Conservation (phyloP, 2,329 filamentous ascomycete species). For the Decorospora gaudefroyi region DNA sequence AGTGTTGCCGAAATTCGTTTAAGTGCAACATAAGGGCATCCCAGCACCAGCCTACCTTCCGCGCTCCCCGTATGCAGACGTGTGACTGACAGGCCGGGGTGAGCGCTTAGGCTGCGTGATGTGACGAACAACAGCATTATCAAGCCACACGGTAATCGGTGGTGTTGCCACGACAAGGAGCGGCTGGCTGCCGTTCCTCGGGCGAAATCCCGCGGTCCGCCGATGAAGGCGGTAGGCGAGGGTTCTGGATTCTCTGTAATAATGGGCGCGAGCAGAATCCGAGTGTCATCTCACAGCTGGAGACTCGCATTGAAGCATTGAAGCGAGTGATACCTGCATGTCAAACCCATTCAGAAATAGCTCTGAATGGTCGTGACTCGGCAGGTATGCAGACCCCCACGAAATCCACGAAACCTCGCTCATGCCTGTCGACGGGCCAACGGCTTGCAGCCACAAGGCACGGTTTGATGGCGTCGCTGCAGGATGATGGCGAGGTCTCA, state of each 20-base stretch:
- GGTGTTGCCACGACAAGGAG: conserved; percentile 6
- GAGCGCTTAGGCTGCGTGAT: conserved; percentile 4
- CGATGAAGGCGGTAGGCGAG: conserved; percentile 4
- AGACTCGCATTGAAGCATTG: conserved; percentile 1
- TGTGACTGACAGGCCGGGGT: conserved; percentile 10
- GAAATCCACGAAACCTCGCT: background rate
- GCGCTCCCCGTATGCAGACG: conserved; percentile 5
- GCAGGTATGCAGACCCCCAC: too few species aligned
- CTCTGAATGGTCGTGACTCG: background rate
- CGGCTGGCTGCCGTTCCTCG: conserved; percentile 10
- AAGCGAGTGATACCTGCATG: conserved; percentile 6
- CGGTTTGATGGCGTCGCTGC: too few species aligned
- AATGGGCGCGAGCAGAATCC: background rate
- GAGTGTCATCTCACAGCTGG: background rate
- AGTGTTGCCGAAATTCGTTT: conserved; percentile 2
- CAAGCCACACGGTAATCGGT: conserved; percentile 3
- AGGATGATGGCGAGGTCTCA: too few species aligned
- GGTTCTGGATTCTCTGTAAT: background rate
- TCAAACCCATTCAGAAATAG: conserved; percentile 1
- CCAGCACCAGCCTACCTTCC: background rate
- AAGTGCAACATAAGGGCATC: conserved; percentile 1
- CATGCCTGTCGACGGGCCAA: too few species aligned
- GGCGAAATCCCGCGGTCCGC: conserved; percentile 4
- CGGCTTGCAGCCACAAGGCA: too few species aligned
- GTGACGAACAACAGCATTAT: conserved; percentile 8